Base-by-base conservation (phyloP, 1,284 basidiomycete genomes). In the Ceratobasidium papillatum region DNA sequence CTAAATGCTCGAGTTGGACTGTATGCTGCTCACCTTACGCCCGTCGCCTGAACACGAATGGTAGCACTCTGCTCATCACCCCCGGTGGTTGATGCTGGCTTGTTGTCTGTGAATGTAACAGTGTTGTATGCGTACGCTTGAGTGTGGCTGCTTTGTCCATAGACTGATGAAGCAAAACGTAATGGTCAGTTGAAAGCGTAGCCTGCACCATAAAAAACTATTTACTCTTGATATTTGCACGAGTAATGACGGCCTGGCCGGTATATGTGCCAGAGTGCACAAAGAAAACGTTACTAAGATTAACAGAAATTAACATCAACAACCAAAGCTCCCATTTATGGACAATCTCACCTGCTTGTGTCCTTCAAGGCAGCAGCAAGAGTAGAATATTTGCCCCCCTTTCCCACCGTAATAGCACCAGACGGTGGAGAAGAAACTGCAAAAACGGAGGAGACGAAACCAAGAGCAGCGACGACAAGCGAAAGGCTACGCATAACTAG, bases 21-120 rank as follows among this genome's bases (percentile, higher is more conserved):
- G 11, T 36, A 64, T 72, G 54, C 25, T 51, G 38, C 59, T 27
- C 63, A 76, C 56, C 72, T 78, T 22, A 77, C 76, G 51, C 75
- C 76, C 27, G 65, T 71, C 17, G 77, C 77, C 25, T 56, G 56
- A 17, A 78, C 75, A n/a, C 75, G 74, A 43, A 77, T 71, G n/a
- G 77, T 78, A 14, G 74, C 77, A 58, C 75, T 77, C 17, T 54
- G 56, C 36, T 76, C 75, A 61, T 78, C 75, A 25, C 77, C 61
- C 17, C 77, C 77, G 4, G 76, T 63, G 5, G 14, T 36, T 3
- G 73, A 61, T 9, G 77, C 77, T 14, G 71, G 43, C 27, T 63
- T 75, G 45, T 71, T 74, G 51, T 75, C 68, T 14, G 72, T 78
- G 47, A 78, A 69, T 9, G 77, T 76, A 22, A 75, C 78, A 14